Percentiles rank a stretch among this genome's conserved stretches.
phyloP scores from a whole-genome alignment of 768 basidiomycete genomes.

The Rhodotorula paludigena region DNA sequence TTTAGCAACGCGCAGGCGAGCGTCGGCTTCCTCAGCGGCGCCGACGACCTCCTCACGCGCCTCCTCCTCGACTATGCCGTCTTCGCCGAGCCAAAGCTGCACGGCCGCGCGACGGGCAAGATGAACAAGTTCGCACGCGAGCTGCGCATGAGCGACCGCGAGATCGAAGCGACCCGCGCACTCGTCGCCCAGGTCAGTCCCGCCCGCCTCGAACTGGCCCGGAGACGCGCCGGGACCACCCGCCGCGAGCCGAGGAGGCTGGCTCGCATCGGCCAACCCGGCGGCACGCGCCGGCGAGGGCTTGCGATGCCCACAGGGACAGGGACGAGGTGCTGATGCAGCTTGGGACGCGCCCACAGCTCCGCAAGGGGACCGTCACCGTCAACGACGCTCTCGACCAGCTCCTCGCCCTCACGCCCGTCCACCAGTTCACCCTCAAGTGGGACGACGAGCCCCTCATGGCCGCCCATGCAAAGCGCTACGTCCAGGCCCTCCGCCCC shows the following conservation, averaged over 20 bases:
- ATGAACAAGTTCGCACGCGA: slow-evolving; percentile 10
- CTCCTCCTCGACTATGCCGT: slow-evolving; percentile 23
- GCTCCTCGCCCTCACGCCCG: slow-evolving; percentile 8
- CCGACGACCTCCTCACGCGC: slow-evolving; percentile 30
- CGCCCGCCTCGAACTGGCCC: background rate
- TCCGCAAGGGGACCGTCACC: slow-evolving; percentile 13
- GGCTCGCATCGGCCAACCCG: no score
- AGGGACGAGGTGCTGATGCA: background rate
- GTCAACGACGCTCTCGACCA: slow-evolving; percentile 13
- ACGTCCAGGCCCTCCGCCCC: slow-evolving; percentile 31
- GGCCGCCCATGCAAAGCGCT: slow-evolving; percentile 24
- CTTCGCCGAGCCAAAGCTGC: slow-evolving; percentile 5
- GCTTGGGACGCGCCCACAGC: background rate
- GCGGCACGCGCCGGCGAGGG: no score
- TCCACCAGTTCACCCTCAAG: slow-evolving; percentile 11
- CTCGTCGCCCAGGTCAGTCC: slow-evolving; percentile 17
- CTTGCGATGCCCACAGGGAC: no score
- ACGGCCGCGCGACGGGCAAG: slow-evolving; percentile 26
- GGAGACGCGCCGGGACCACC: no score
- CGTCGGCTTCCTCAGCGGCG: slow-evolving; percentile 14
- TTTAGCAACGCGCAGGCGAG: slow-evolving; percentile 17
- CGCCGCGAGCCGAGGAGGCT: no score
- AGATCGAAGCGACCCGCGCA: slow-evolving; percentile 4
- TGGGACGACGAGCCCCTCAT: slow-evolving; percentile 10
- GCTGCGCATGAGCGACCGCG: slow-evolving; percentile 1